Evolutionary conservation across 306 rosid species (phyloP).

Genomic region (Dicorynia guianensis): DNA sequence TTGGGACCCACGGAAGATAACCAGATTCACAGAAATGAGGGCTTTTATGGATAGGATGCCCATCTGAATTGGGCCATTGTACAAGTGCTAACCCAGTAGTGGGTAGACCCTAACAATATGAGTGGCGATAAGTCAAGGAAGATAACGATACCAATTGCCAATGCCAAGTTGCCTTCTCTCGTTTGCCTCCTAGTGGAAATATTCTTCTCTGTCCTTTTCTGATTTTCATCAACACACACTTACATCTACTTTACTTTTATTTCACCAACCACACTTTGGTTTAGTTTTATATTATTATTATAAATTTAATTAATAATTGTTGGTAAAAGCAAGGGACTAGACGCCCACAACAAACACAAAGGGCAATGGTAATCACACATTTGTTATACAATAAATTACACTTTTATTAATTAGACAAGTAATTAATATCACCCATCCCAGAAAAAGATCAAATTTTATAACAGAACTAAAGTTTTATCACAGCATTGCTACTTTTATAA

Average conservation of each 20-base stretch:
- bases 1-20: neutral
- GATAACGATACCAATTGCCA: neutral
- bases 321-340: too few species aligned
- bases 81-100: neutral
- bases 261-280: neutral
- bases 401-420: too few species aligned
- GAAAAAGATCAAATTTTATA: too few species aligned
- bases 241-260: neutral
- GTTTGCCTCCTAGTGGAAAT: conserved; percentile 8
- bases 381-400: too few species aligned
- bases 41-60: neutral
- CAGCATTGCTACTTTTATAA: too few species aligned
- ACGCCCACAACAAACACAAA: too few species aligned
- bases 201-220: neutral
- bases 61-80: conserved; percentile 1
- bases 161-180: conserved; percentile 15
- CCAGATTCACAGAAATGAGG: neutral
- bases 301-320: neutral
- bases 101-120: neutral
- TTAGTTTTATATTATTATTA: neutral
- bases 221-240: conserved; percentile 1
- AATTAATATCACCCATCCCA: too few species aligned
- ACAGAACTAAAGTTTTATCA: too few species aligned
- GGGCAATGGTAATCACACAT: too few species aligned
- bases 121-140: too few species aligned